Evolutionary conservation across 345 rosid species (phyloP).

Genomic region (Euclidium syriacum): DNA sequence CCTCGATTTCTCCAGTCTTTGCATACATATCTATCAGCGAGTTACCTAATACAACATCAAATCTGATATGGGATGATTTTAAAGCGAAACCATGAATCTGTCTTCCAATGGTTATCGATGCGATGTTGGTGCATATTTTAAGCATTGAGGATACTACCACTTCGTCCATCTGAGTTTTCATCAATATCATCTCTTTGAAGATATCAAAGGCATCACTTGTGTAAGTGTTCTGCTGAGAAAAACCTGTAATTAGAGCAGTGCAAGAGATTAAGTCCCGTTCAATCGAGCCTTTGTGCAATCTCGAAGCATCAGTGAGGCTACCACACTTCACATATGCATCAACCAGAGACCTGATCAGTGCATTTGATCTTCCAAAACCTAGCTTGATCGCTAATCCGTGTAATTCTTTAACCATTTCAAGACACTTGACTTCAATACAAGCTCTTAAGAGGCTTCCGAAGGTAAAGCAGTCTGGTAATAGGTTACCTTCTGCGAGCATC

Average conservation of each 20-base stretch:
- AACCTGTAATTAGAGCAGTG: conserved; percentile 62
- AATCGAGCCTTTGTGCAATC: conserved; percentile 26
- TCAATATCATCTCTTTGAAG: conserved; percentile 45
- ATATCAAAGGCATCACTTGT: conserved; percentile 38
- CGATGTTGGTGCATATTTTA: conserved; percentile 49
- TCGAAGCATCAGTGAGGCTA: conserved; percentile 42
- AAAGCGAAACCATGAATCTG: conserved; percentile 58
- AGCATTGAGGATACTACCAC: conserved; percentile 53
- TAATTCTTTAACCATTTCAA: conserved; percentile 39
- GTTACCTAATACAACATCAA: conserved; percentile 50
- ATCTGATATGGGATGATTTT: conserved; percentile 38
- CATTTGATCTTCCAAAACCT: conserved; percentile 38
- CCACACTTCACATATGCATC: conserved; percentile 64
- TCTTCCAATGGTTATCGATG: conserved; percentile 49
- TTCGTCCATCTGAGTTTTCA: conserved; percentile 48
- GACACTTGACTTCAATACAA: conserved; percentile 29
- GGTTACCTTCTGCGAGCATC: conserved; percentile 63
- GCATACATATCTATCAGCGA: conserved; percentile 74
- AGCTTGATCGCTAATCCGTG: conserved; percentile 47
- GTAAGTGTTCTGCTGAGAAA: conserved; percentile 31
- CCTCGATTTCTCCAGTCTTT: conserved; percentile 61
- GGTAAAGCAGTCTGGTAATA: conserved; percentile 55
- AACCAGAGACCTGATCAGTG: conserved; percentile 48
- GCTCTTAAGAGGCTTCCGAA: conserved; percentile 63
- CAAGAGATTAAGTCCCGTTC: conserved; percentile 52